Percentiles rank a stretch among this genome's conserved stretches.
phyloP scores from a whole-genome alignment of 495 filamentous ascomycete genomes.

The Apodospora peruviana region DNA sequence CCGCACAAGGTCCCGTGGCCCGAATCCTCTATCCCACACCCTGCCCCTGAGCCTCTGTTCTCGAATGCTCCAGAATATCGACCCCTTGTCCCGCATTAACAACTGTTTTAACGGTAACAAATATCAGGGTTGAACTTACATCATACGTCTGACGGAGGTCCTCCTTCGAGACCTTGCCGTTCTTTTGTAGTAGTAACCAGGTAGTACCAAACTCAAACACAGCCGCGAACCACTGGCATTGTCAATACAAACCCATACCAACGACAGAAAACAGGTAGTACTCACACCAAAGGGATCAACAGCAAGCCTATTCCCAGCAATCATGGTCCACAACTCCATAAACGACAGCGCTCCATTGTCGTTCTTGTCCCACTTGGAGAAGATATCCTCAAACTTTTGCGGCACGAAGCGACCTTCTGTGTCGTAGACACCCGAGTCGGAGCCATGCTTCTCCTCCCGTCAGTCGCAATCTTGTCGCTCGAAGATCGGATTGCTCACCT shows the following conservation, averaged over 20 bases:
- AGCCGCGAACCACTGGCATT: slow-evolving; percentile 20
- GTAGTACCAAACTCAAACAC: slow-evolving; percentile 42
- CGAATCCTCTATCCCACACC: slow-evolving; percentile 25
- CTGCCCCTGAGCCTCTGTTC: slow-evolving; percentile 15
- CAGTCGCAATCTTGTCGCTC: background rate
- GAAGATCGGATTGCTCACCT: background rate
- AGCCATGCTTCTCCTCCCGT: slow-evolving; percentile 42
- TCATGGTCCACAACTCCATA: slow-evolving; percentile 14
- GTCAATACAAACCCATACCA: background rate
- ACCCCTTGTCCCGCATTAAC: slow-evolving; percentile 15
- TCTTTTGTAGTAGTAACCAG: slow-evolving; percentile 42
- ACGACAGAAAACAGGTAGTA: background rate
- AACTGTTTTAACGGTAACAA: too few relatives aligned
- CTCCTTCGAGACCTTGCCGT: slow-evolving; percentile 42
- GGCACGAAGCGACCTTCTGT: slow-evolving; percentile 50
- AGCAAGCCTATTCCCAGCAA: slow-evolving; percentile 13
- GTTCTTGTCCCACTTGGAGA: slow-evolving; percentile 45
- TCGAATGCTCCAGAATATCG: slow-evolving; percentile 28
- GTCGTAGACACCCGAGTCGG: slow-evolving; percentile 47
- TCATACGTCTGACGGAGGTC: slow-evolving; percentile 39
- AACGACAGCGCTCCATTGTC: slow-evolving; percentile 12
- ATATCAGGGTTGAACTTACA: too few relatives aligned
- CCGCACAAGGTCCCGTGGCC: slow-evolving; percentile 7
- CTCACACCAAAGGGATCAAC: slow-evolving; percentile 21
- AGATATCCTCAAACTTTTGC: slow-evolving; percentile 54